Conservation (phyloP, 768 basidiomycete genomes). For the Tylopilus sp. region DNA sequence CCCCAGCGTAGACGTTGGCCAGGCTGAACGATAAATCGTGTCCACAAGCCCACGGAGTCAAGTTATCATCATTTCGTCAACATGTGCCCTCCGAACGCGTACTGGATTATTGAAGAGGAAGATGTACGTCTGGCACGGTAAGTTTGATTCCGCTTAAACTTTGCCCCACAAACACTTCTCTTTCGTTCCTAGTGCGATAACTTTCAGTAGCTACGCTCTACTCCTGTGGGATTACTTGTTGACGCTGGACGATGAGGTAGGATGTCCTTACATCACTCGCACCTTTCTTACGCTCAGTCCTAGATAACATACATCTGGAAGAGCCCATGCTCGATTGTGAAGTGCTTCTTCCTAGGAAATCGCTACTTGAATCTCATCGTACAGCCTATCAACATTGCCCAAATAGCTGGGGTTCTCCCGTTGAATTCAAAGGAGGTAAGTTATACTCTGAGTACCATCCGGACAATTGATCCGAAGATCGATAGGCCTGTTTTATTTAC, state of each 20-base stretch:
- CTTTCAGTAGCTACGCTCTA: neutral
- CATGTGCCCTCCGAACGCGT: neutral
- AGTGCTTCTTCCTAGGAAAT: slow-evolving; percentile 2
- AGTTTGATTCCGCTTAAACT: neutral
- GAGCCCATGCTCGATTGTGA: neutral
- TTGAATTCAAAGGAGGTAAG: neutral
- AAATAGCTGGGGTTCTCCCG: neutral
- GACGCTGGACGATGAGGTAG: slow-evolving; percentile 6
- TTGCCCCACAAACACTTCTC: neutral
- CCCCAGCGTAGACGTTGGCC: neutral
- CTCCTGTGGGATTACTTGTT: slow-evolving; percentile 6
- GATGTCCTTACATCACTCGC: neutral
- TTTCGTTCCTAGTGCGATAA: neutral
- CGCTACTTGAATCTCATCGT: slow-evolving; percentile 2
- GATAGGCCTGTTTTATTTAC: neutral
- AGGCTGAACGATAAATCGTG: neutral
- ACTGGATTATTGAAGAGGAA: neutral
- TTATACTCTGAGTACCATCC: neutral
- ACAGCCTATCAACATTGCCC: neutral
- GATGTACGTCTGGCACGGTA: neutral
- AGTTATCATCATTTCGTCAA: neutral
- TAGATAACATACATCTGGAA: neutral
- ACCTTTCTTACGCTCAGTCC: neutral
- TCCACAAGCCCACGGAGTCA: neutral
- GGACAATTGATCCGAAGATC: neutral